Base-by-base conservation (phyloP, 257 asterid species). In the Lycium ferocissimum region DNA sequence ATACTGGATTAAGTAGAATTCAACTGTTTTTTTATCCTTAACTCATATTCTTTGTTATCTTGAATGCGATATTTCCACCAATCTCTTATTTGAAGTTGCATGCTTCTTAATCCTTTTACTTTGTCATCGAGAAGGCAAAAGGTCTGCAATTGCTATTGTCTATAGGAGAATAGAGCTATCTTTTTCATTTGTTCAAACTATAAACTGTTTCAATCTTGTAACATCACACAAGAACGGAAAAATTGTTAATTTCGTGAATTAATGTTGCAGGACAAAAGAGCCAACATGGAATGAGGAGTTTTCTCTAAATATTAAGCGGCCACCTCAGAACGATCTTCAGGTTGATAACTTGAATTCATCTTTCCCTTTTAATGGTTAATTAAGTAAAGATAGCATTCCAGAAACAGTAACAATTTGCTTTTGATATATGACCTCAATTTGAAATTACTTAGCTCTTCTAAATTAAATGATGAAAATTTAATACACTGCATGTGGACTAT, bases 271-370 rank as follows among this genome's bases (percentile, higher is more conserved):
- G 95, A 94, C 94, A 20, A 97, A 88, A 92, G 98, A 95, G 85
- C 98, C 99, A 49, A 92, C 92, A 15, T 95, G 99, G 99, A 97
- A 95, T 84, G 98, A 97, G 93, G 99, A 94, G 88, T 97, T 95
- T 67, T 82, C 94, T 65, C 84, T 97, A 90, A 97, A 97, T 89
- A 92, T 97, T 87, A 97, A 93, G 92, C 98, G 85, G 83, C 93
- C 94, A 33, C 92, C 97, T 1, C 84, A 85, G 79, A 88, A 94
- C 62, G 89, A 83, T 90, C 98, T 97, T 88, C 98, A 97, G 99
- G 99, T 97, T 87, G 80, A 51, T 78, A 78, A 53, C 20, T 76
- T 76, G 47, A 76, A 65, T 76, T 53, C 65, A 51, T 76, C 47
- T 6, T 22, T 22, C 1, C 65, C 53, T 47, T 76, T 20, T 75